Base-by-base conservation (phyloP, 257 asterid genomes). In the Nicotiana paniculata region DNA sequence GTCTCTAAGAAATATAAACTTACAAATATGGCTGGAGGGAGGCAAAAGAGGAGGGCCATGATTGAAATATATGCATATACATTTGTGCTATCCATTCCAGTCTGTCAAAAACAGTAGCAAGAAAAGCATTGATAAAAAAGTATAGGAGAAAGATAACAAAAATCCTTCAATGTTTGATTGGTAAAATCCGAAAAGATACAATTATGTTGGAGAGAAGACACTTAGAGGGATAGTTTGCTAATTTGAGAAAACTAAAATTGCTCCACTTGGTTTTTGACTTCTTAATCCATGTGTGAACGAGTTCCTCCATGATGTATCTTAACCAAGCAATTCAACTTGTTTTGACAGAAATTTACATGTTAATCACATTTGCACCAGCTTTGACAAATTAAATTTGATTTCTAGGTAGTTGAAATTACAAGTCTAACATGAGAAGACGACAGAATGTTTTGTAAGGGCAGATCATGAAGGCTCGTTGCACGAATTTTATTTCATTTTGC, bases 81-180 rank as follows among this genome's bases (percentile, higher is more conserved):
- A 85, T 96, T 96, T 21, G 98, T 96, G 88, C 99, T 96, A 58
- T 96, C 97, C 97, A 93, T 93, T 80, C 87, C 94, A 12, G 97
- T 93, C 96, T 93, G 93, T 88, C 84, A 85, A 84, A 81, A 80
- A 82, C 57, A 69, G 2, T 69, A n/a, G 9, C 57, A 33, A 67
- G 30, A 67, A 18, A 11, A 9, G 11, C 75, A 68, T 1, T 4
- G 3, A 18, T 37, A 18, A 10, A 35, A 68, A 68, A 68, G n/a
- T 35, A 37, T 30, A 68, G 55, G 55, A 48, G 55, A 9, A 35
- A 17, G 16, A 4, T 67, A 67, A 9, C 32, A 68, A 35, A 1
- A 68, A 68, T 68, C 2, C 30, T 37, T 54, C 6, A 48, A 13
- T 13, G 12, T 48, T 21, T 9, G 55, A 48, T 11, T 48, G 55